Conservation (phyloP, 2,329 filamentous ascomycete species). For the Fusarium verticillioides region DNA sequence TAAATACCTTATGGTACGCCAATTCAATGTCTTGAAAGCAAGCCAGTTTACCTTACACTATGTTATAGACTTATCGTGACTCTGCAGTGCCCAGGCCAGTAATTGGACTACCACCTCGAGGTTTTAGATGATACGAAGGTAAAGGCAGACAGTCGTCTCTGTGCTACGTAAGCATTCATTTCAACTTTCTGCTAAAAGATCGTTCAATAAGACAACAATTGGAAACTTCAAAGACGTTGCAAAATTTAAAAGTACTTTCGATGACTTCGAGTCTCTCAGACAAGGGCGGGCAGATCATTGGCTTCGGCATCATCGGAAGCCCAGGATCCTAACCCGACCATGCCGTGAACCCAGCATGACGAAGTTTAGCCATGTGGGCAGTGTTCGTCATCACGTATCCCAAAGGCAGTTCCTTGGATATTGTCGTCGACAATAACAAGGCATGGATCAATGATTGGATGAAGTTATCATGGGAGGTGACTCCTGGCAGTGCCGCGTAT, state of each 20-base stretch:
- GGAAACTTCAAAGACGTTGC: no score
- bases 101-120: no score
- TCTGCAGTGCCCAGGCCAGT: no score
- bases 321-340: conserved; percentile 50
- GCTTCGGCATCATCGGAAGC: conserved; percentile 52
- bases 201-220: neutral
- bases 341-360: conserved; percentile 61
- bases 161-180: no score
- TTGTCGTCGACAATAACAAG: conserved; percentile 17
- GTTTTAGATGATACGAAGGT: no score
- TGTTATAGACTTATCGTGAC: no score
- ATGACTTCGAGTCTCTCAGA: conserved; percentile 53
- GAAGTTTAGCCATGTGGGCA: conserved; percentile 52
- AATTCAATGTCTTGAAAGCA: no score
- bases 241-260: conserved; percentile 48
- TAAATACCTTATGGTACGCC: no score
- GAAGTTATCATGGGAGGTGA: conserved; percentile 30
- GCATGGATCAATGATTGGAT: conserved; percentile 38
- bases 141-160: no score
- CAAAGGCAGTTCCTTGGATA: neutral
- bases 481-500: conserved; percentile 31
- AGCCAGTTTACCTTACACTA: no score
- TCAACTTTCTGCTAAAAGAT: no score
- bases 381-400: conserved; percentile 49
- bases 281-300: conserved; percentile 53